Base-by-base conservation (phyloP, 2,329 filamentous ascomycete species). In the Colletotrichum noveboracense region DNA sequence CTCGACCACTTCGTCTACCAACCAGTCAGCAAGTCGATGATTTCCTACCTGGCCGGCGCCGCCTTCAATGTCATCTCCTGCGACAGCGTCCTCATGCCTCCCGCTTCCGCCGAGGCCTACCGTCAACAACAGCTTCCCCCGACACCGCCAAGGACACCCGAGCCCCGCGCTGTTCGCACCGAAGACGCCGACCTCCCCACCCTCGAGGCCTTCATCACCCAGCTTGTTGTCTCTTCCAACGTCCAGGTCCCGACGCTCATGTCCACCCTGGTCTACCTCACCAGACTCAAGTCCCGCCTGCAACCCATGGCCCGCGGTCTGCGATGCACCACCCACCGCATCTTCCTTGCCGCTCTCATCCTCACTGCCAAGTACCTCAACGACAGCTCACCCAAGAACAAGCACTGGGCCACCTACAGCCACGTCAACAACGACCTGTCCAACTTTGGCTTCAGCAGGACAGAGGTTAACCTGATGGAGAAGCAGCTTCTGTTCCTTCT, bases 391-490 rank as follows among this genome's bases (percentile, higher is more conserved):
- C 97, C 97, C 78, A 98, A 98, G 93, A 99, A 99, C 92, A 98
- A 98, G 93, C 97, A 99, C 90, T 99, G 97, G 97, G 96, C 97
- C 78, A 94, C 93, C 81, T 99, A 98, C 89, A 98, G 94, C 76
- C 88, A 93, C 81, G 93, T 98, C 80, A 94, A 89, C 84, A 92
- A 93, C 13, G 87, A 89, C 10, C 83, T 80, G 77, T 89, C 88
- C 82, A 91, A 89, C 82, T 99, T 98, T 82, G 95, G 96, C 80
- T 98, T 99, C 89, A 96, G 93, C 81, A 91, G 96, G 79, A 97
- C 95, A 43, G 97, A 99, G 87, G 97, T 99, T 81, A 99, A 99
- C 88, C 90, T 98, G 77, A 99, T 99, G 97, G 97, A 99, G 91
- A 97, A 98, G 91, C 97, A 99, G 87, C 91, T 99, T 34, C 93